Evolutionary conservation across 2,329 filamentous ascomycete genomes (phyloP), one percentile per base, ranked within the genome.

Genomic region (Ophiosphaerella herpotricha): DNA sequence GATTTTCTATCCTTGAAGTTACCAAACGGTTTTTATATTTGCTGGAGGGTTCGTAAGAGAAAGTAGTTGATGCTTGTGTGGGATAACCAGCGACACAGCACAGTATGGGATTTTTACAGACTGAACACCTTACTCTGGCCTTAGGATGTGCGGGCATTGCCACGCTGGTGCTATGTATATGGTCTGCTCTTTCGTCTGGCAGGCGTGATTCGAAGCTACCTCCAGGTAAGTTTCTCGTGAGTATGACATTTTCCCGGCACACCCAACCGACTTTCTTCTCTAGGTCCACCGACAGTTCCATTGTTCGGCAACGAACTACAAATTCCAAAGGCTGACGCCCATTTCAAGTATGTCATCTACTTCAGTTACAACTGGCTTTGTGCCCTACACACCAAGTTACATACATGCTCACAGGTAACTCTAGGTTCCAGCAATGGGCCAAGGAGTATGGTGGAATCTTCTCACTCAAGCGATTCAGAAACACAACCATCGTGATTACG

Each of bases 401-500:
- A 32, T 32, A 14, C 45, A 33, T 36, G 29, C 45, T 48, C 21
- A 48, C 38, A 36, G 14, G 31, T 23, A 8, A 8, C 21, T 36
- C 7, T n/a, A 48, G 45, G 32, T 48, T 51, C 7, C 36, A 32
- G 29, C 13, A 50, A 50, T 54, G 50, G 50, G 50, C 46, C 3
- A 46, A 33, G 16, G 8, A 50, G 34, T 54, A 54, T 38, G 50
- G 50, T 31, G 50, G 47, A 23, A 50, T 54, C 41, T 54, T 50
- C 42, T 54, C 50, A 31, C 39, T 54, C 14, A 54, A 54, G 34
- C 41, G 41, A 21, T 46, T 38, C 46, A 40, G 24, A 11, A 47
- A 46, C 34, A 54, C 50, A 11, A 46, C 46, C 14, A 50, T 54
- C 35, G 50, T 54, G 5, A 42, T 54, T 29, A 46, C 41, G 13